Percentiles rank a stretch among this genome's conserved stretches.
Conservation (phyloP, 805 yeast genomes). For the Barnettozyma sp. region DNA sequence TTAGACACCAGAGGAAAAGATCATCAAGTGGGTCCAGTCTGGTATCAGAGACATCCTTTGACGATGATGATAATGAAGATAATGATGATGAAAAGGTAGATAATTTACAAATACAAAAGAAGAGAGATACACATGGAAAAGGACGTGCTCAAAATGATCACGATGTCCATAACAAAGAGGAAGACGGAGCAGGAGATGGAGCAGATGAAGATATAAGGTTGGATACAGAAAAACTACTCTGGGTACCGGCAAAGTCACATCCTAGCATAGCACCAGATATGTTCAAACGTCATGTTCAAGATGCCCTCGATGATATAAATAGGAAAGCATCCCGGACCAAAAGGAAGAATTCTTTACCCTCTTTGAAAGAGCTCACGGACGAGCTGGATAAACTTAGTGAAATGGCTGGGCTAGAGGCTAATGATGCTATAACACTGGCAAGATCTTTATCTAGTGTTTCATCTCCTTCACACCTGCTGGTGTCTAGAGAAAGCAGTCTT, state of each 20-base stretch:
- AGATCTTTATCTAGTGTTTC: slow-evolving; percentile 69
- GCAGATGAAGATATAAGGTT: slow-evolving; percentile 17
- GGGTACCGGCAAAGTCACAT: slow-evolving; percentile 96
- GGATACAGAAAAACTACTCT: slow-evolving; percentile 48
- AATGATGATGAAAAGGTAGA: slow-evolving; percentile 10
- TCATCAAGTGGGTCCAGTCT: slow-evolving; percentile 16
- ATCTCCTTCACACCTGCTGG: slow-evolving; percentile 35
- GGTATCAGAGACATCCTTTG: slow-evolving; percentile 11
- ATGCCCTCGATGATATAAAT: slow-evolving; percentile 26
- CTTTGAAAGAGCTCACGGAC: slow-evolving; percentile 61
- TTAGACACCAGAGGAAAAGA: slow-evolving; percentile 10
- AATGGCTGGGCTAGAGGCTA: slow-evolving; percentile 69
- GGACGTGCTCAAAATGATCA: no score
- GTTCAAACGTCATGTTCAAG: slow-evolving; percentile 58
- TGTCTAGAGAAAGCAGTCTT: slow-evolving; percentile 9
- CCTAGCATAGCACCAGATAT: slow-evolving; percentile 95
- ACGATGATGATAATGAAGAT: slow-evolving; percentile 4
- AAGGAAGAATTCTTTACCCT: slow-evolving; percentile 38
- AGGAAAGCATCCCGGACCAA: slow-evolving; percentile 12
- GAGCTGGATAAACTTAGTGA: slow-evolving; percentile 71
- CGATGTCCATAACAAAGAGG: no score
- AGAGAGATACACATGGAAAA: no score
- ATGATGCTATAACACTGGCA: slow-evolving; percentile 79
- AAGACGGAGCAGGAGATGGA: no score
- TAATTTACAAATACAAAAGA: no score